Percentiles rank a stretch among this genome's conserved stretches.
Evolutionary conservation across 2,329 filamentous ascomycete species (phyloP).

Genomic region (Exophiala mesophila): DNA sequence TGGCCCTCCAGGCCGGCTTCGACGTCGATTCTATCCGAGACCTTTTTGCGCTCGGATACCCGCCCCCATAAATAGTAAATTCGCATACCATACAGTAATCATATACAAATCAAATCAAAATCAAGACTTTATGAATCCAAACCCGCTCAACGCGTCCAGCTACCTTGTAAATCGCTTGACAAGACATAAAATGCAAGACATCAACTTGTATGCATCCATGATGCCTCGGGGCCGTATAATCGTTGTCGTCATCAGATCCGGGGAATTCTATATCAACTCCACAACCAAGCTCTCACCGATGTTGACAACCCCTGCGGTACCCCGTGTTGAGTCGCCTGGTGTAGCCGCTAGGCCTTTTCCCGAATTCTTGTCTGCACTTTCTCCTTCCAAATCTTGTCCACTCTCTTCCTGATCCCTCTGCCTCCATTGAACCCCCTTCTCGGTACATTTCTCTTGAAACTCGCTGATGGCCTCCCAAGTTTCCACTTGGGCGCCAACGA

Average conservation of each 20-base stretch:
- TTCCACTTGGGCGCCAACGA: slow-evolving; percentile 15
- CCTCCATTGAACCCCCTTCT: slow-evolving; percentile 1
- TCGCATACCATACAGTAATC: no score
- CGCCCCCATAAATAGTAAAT: no score
- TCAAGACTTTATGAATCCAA: no score
- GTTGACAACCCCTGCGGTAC: slow-evolving; percentile 13
- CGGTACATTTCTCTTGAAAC: slow-evolving; percentile 12
- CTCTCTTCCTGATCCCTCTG: slow-evolving; percentile 2
- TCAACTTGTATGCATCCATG: no score
- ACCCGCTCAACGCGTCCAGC: no score
- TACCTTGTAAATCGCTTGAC: no score
- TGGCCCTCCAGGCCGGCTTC: neutral
- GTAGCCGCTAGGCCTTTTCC: neutral
- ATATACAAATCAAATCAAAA: no score
- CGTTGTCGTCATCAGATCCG: no score
- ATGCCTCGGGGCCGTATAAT: no score
- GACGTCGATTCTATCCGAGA: neutral
- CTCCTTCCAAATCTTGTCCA: neutral
- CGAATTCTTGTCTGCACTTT: no score
- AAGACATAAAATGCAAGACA: no score
- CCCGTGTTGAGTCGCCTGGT: slow-evolving; percentile 1
- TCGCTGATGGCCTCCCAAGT: slow-evolving; percentile 16
- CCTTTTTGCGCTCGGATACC: neutral
- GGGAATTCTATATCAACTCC: slow-evolving; percentile 5
- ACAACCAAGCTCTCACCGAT: slow-evolving; percentile 18